Evolutionary conservation across 139 green algal genomes (phyloP), one percentile per base, ranked within the genome.

Genomic region (Pleodorina starrii): DNA sequence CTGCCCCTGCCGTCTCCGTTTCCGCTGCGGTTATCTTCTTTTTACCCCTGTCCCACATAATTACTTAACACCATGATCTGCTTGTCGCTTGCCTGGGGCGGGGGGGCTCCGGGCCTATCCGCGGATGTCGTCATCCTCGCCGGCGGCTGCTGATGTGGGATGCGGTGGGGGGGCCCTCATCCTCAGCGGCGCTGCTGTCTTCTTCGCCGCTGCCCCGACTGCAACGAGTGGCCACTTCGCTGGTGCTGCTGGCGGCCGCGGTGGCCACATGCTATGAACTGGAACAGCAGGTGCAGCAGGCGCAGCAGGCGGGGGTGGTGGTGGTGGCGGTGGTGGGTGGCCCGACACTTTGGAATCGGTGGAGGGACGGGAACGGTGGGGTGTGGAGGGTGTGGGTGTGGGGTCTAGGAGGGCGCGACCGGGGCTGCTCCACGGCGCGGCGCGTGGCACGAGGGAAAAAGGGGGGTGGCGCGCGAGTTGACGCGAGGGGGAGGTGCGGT

Each of bases 141-240:
- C 4, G 68, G 36, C 5, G 72, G 0, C 25, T 54, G 42, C 3
- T 6, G 42, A n/a, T 54, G 7, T 57, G 19, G n/a, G n/a, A n/a
- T n/a, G n/a, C n/a, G n/a, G n/a, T n/a, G n/a, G n/a, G n/a, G n/a
- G n/a, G n/a, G n/a, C n/a, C n/a, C n/a, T n/a, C n/a, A n/a, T 36
- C 42, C 17, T 63, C 82, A 74, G 85, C n/a, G 1, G 90, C 90
- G 23, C 72, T 92, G 36, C 27, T 84, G 36, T 57, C 85, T 6
- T 63, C 90, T 21, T 92, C 90, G 12, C 90, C 90, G 23, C 85
- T 92, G 57, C 85, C 90, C 12, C 84, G 90, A 32, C 54, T 92
- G 44, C 78, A 89, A 3, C 78, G 79, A 29, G 90, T 81, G 25
- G 32, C 46, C 1, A 36, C 71, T 1, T 66, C 71, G 1, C 72